A percentile compares a stretch with the other conserved stretches of the same genome.
Evolutionary conservation across 805 yeast species (phyloP).

Genomic region (Tetrapisispora fleetii): DNA sequence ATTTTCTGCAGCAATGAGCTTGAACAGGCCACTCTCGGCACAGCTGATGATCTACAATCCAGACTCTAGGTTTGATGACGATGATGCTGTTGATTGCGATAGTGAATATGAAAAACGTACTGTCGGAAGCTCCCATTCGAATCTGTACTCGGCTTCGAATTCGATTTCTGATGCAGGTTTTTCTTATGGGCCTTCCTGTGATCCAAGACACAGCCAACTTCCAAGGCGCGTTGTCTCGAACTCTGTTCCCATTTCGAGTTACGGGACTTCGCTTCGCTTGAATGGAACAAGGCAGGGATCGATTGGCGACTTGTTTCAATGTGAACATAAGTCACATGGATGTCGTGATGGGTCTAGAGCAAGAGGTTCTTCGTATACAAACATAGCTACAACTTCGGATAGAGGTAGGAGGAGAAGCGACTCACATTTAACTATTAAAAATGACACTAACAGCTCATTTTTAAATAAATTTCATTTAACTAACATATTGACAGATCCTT

Average conservation of each 20-base stretch:
- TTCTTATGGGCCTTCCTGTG: background rate
- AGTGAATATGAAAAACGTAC: background rate
- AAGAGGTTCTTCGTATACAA: background rate
- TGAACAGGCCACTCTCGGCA: slow-evolving; percentile 7
- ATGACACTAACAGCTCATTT: background rate
- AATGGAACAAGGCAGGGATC: background rate
- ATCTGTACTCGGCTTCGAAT: background rate
- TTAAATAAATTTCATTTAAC: background rate
- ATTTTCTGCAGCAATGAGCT: background rate
- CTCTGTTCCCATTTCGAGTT: background rate
- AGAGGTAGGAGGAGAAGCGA: background rate
- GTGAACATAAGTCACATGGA: slow-evolving; percentile 1
- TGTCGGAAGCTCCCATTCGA: background rate
- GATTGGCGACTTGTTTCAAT: slow-evolving; percentile 1
- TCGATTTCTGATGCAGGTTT: background rate
- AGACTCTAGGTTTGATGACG: background rate
- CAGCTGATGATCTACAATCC: slow-evolving; percentile 6
- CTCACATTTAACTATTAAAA: background rate
- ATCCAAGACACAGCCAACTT: background rate
- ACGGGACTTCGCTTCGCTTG: background rate
- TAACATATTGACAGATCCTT: background rate
- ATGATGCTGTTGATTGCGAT: background rate
- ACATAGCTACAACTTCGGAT: too few species aligned
- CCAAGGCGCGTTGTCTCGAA: background rate
- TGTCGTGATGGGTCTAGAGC: background rate